Conservation (phyloP, 805 yeast genomes). For the Scheffersomyces ergatensis region DNA sequence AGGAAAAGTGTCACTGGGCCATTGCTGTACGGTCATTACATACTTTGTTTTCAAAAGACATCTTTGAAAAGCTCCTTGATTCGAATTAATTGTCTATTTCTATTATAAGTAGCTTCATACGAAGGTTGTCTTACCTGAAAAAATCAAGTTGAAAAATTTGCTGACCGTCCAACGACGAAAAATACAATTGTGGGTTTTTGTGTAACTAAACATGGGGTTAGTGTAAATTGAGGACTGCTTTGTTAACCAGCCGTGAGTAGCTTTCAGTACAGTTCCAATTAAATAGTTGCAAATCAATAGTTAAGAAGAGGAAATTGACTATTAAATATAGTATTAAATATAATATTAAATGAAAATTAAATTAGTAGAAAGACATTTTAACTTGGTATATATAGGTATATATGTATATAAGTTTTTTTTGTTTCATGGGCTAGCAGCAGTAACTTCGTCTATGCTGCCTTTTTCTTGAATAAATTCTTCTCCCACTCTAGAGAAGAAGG, state of each 20-base stretch:
- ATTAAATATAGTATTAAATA: no score
- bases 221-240: no score
- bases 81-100: neutral
- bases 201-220: neutral
- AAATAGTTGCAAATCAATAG: no score
- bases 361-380: no score
- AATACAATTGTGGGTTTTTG: neutral
- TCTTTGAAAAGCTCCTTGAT: constrained; percentile 12
- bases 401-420: no score
- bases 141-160: constrained; percentile 3
- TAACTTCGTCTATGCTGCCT: neutral
- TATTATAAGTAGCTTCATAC: constrained; percentile 1
- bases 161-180: constrained; percentile 1
- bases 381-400: no score
- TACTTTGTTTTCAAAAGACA: constrained; percentile 51
- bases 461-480: constrained; percentile 27
- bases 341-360: no score
- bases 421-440: neutral
- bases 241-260: no score
- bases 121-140: neutral
- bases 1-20: no score
- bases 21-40: constrained; percentile 18
- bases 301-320: no score
- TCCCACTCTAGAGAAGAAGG: constrained; percentile 55
- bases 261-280: no score